Percentiles rank a stretch among this genome's conserved stretches.
Conservation (phyloP, 139 green algal species). For the Auxenochlorella pyrenoidosa region DNA sequence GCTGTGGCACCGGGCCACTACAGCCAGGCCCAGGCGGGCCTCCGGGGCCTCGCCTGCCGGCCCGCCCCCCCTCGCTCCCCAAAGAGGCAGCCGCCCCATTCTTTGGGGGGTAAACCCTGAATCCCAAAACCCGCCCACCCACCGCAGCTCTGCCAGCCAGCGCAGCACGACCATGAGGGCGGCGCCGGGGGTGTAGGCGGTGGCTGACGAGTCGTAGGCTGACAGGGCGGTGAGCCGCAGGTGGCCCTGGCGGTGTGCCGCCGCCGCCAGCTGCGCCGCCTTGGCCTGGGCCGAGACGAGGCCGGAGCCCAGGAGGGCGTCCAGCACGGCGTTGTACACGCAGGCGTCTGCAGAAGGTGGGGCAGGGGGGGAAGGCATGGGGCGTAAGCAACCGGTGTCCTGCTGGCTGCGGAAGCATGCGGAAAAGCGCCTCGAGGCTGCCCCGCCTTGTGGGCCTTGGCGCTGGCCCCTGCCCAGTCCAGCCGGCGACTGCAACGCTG, state of each 20-base stretch:
- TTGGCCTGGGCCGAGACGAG: constrained; percentile 64
- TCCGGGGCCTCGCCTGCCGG: too few relatives aligned
- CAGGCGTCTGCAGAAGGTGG: constrained; percentile 62
- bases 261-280: constrained; percentile 25
- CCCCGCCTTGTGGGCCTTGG: too few relatives aligned
- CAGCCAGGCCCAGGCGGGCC: too few relatives aligned
- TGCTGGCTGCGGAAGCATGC: too few relatives aligned
- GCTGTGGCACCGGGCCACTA: background rate
- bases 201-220: constrained; percentile 3
- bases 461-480: too few relatives aligned
- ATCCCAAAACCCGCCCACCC: background rate
- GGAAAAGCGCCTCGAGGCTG: too few relatives aligned
- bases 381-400: too few relatives aligned
- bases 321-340: constrained; percentile 80
- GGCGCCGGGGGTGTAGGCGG: constrained; percentile 32
- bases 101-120: too few relatives aligned
- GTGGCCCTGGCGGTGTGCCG: constrained; percentile 30
- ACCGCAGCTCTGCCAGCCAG: constrained; percentile 43
- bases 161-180: constrained; percentile 19
- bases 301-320: constrained; percentile 79
- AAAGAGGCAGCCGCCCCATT: too few relatives aligned
- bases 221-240: constrained; percentile 30
- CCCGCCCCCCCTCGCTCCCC: too few relatives aligned
- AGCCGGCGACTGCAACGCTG: too few relatives aligned
- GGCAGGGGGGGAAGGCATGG: too few relatives aligned